These are phyloP conservation scores for Stentor coeruleus DNA, from an alignment of 73 alveolate genomes.

Conservation along the genomic window DNA sequence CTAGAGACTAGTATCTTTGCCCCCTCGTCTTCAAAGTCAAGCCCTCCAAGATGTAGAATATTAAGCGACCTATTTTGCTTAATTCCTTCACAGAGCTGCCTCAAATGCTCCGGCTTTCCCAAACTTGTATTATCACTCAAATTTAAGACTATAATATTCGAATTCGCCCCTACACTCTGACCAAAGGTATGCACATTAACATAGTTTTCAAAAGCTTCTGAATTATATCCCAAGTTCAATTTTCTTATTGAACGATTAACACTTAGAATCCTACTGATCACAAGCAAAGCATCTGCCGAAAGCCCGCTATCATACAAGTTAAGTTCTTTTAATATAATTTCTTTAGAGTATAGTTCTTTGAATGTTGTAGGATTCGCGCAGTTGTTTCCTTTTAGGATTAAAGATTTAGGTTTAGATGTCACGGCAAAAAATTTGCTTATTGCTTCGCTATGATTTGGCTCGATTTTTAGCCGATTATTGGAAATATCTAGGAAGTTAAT, in stretches of 20 bases:
- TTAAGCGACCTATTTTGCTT: neutral
- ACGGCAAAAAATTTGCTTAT: neutral
- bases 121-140: neutral
- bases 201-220: slow-evolving; percentile 11
- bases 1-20: neutral
- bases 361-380: neutral
- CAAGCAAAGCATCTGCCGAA: neutral
- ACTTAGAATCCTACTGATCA: neutral
- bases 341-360: neutral
- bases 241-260: neutral
- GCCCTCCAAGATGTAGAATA: neutral
- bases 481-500: neutral
- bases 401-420: neutral
- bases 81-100: neutral
- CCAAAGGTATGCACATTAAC: neutral
- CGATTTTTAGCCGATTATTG: neutral
- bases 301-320: neutral
- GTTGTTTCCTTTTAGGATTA: neutral
- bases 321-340: neutral
- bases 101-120: neutral
- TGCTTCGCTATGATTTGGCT: neutral
- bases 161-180: neutral
- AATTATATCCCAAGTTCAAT: neutral
- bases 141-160: neutral
- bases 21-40: neutral